Evolutionary conservation across 2,329 filamentous ascomycete genomes (phyloP), one percentile per base, ranked within the genome.

Genomic region (Eurotiales sp.): DNA sequence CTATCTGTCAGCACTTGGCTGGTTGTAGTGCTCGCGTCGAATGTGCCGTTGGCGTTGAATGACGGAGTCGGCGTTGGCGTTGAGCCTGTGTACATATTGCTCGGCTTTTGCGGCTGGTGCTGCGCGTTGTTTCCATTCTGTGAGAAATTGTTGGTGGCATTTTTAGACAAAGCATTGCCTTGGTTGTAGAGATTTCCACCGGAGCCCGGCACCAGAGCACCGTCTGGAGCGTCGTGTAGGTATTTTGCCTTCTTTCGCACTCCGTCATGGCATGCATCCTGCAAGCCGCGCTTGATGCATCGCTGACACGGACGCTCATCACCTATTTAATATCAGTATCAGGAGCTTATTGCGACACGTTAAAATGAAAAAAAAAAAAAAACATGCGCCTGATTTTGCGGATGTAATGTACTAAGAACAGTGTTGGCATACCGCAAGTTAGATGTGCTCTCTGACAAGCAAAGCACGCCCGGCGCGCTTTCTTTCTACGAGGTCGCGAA

Each of bases 161-260:
- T 67, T 53, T 64, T 66, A 25, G 60, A 59, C 37, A 67, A 57
- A 19, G 57, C 71, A 72, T 64, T 75, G 67, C 61, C 71, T 72
- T 69, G 69, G 77, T 64, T 80, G 61, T 72, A 72, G 55, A 64
- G 81, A 63, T 86, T 88, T 62, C 83, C 86, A 56, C 86, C 85
- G 43, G 93, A 79, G 37, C 93, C 90, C n/a, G 91, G 89, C 65
- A 92, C 82, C 56, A 96, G 77, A 41, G 90, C 90, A 67, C 95
- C 90, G 47, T 90, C 84, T 30, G 92, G 91, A 22, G 92, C 90
- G 78, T 97, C 93, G 65, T 97, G 91, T 51, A 99, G 87, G 70
- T 99, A 99, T 71, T 99, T 99, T 47, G 93, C 93, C 79, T 97
- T 99, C 73, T 99, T 99, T 57, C 93, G 87, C 46, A 97, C 90